Evolutionary conservation across 345 rosid species (phyloP).

Genomic region (Linum lewisii): DNA sequence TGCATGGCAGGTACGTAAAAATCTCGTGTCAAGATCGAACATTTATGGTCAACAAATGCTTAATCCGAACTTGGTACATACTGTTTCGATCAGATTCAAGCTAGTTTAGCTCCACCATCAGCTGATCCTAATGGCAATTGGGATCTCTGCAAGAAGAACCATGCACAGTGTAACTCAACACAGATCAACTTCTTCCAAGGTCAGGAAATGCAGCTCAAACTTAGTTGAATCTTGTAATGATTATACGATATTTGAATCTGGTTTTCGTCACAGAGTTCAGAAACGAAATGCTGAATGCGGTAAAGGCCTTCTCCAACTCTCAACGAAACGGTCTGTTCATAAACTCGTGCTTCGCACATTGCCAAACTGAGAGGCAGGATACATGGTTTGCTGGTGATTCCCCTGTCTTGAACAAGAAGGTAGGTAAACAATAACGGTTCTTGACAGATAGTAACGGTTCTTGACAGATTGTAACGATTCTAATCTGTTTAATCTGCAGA

Average conservation of each 20-base stretch:
- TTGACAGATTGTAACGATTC: no score
- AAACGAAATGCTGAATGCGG: slow-evolving; percentile 17
- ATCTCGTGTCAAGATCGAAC: neutral
- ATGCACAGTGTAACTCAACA: slow-evolving; percentile 18
- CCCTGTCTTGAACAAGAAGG: slow-evolving; percentile 15
- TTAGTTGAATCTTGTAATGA: no score
- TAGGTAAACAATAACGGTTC: neutral
- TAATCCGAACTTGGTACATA: neutral
- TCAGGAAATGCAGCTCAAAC: no score
- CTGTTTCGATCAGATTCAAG: slow-evolving; percentile 8
- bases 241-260: no score
- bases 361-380: slow-evolving; percentile 25
- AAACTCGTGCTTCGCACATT: slow-evolving; percentile 26
- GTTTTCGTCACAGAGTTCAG: slow-evolving; percentile 22
- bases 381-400: slow-evolving; percentile 25
- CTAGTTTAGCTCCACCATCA: slow-evolving; percentile 18
- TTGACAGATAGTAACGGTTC: no score
- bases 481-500: no score
- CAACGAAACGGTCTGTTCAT: slow-evolving; percentile 19
- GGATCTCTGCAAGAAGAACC: slow-evolving; percentile 16
- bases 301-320: slow-evolving; percentile 13
- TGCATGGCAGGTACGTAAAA: slow-evolving; percentile 25
- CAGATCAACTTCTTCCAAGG: slow-evolving; percentile 26
- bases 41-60: neutral
- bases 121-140: slow-evolving; percentile 23